These are phyloP conservation scores for Talaromyces amestolkiae DNA, from an alignment of 2,329 filamentous ascomycete species.

Conservation along the genomic window DNA sequence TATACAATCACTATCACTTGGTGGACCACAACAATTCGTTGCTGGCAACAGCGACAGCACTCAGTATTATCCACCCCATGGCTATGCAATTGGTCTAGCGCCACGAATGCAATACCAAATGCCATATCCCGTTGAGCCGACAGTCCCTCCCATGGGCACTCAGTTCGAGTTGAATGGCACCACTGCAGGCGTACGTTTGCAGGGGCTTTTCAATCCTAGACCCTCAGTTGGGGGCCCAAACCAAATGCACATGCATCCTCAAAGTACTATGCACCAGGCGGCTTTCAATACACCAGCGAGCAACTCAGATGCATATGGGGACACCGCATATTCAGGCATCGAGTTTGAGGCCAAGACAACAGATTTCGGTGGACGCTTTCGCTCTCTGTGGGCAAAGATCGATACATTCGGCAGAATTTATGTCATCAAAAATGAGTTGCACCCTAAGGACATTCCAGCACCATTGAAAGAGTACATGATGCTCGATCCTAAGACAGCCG, in stretches of 20 bases:
- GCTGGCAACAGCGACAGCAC: neutral
- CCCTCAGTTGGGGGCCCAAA: neutral
- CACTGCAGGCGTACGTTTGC: neutral
- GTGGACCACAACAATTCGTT: neutral
- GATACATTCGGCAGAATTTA: constrained; percentile 20
- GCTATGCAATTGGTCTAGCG: neutral
- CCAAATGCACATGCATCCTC: neutral
- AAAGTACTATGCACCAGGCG: neutral
- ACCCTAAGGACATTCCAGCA: neutral
- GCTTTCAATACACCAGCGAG: neutral
- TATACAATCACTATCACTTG: neutral
- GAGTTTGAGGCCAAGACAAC: constrained; percentile 11
- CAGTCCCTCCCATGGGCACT: neutral
- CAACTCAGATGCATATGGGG: neutral
- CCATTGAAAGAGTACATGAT: constrained; percentile 24
- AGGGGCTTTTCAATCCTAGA: constrained; percentile 8
- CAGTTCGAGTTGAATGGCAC: neutral
- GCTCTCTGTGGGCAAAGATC: constrained; percentile 21
- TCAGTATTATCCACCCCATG: neutral
- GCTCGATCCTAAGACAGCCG: constrained; percentile 18
- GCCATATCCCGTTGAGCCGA: neutral
- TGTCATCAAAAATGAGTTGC: neutral
- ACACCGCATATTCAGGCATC: neutral
- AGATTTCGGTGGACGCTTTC: constrained; percentile 13
- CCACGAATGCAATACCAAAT: neutral